Evolutionary conservation across 805 yeast species (phyloP).

Genomic region (Ogataea pilisensis): DNA sequence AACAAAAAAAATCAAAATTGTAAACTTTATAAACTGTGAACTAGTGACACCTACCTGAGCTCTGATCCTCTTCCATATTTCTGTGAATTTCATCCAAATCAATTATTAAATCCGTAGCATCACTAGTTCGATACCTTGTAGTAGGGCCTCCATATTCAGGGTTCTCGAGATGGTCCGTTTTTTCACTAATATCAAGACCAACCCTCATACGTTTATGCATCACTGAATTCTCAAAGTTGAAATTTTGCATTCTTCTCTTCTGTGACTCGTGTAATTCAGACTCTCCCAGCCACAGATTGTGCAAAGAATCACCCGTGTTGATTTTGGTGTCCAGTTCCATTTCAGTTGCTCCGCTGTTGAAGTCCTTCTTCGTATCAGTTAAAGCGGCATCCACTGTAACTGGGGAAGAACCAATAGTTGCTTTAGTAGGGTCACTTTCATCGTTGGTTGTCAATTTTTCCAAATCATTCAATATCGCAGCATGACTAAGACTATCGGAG

Average conservation of each 20-base stretch:
- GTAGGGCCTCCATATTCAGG: not conserved
- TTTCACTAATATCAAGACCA: not conserved
- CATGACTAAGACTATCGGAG: not conserved
- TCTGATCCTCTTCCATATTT: too few species aligned
- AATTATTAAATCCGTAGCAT: slow-evolving; percentile 11
- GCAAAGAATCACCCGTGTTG: not conserved
- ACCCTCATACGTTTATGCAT: not conserved
- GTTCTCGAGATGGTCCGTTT: not conserved
- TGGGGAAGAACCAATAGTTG: too few species aligned
- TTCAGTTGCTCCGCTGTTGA: too few species aligned
- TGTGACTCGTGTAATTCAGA: slow-evolving; percentile 1
- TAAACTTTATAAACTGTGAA: not conserved
- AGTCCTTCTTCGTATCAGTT: too few species aligned
- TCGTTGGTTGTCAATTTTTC: not conserved
- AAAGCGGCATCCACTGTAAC: too few species aligned
- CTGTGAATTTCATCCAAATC: slow-evolving; percentile 15
- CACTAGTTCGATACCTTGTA: slow-evolving; percentile 6
- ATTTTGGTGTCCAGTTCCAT: not conserved
- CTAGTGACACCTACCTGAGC: too few species aligned
- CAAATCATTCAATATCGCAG: not conserved
- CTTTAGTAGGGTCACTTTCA: too few species aligned
- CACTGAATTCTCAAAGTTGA: slow-evolving; percentile 8
- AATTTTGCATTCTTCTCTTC: slow-evolving; percentile 10
- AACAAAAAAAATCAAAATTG: too few species aligned
- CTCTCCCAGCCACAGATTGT: too few species aligned